Evolutionary conservation across 345 rosid genomes (phyloP).

Genomic region (Pistacia vera): DNA sequence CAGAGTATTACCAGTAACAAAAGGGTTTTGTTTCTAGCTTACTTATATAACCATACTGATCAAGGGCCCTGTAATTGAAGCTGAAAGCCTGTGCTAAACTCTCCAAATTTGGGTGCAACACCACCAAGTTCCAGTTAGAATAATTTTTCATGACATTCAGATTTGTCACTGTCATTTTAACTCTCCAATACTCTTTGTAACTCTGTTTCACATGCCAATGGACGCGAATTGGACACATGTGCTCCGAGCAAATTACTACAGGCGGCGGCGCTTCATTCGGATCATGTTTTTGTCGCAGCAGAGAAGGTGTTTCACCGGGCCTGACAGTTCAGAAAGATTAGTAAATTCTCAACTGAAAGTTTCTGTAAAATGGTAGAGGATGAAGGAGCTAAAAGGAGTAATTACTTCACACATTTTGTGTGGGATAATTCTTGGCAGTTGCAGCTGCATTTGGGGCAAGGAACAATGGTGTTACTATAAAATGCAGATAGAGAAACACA

Average conservation of each 20-base stretch:
- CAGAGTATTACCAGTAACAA: neutral
- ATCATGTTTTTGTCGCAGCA: constrained; percentile 47
- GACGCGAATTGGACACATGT: constrained; percentile 79
- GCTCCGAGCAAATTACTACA: constrained; percentile 59
- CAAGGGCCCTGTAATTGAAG: constrained; percentile 69
- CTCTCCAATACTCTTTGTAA: constrained; percentile 82
- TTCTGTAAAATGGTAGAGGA: neutral
- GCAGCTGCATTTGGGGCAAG: constrained; percentile 81
- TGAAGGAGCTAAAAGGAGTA: neutral
- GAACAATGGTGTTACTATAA: constrained; percentile 58
- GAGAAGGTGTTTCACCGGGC: constrained; percentile 37
- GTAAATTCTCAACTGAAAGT: neutral
- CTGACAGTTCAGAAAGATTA: constrained; percentile 29
- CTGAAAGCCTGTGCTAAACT: constrained; percentile 64
- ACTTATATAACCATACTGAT: constrained; percentile 53
- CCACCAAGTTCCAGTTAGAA: constrained; percentile 78
- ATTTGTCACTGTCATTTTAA: constrained; percentile 68
- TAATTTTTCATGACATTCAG: constrained; percentile 64
- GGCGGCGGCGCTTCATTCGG: constrained; percentile 36
- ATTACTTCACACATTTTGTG: constrained; percentile 58
- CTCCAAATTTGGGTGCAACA: constrained; percentile 74
- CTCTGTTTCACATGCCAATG: constrained; percentile 97
- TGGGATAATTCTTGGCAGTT: constrained; percentile 58
- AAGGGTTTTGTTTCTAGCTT: constrained; percentile 22
- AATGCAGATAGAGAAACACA: constrained; percentile 88